Evolutionary conservation across 768 basidiomycete genomes (phyloP).

Genomic region (Porphyrellus cyaneotinctus): DNA sequence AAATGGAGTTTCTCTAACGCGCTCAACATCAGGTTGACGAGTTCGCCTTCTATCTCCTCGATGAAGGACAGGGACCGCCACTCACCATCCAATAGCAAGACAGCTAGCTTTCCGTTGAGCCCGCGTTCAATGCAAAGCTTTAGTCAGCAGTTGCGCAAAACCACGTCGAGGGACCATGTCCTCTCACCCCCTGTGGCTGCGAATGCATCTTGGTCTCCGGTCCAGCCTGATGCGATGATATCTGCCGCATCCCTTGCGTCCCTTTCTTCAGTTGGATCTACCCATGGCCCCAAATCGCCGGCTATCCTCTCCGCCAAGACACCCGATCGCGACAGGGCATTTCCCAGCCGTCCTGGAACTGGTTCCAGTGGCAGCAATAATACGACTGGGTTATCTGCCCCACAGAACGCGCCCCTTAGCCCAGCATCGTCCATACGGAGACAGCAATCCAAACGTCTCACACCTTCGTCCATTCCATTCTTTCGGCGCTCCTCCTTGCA

Average conservation of each 20-base stretch:
- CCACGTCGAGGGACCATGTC: slow-evolving; percentile 61
- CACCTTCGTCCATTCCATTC: slow-evolving; percentile 91
- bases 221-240: slow-evolving; percentile 71
- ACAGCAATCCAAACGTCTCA: slow-evolving; percentile 69
- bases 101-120: slow-evolving; percentile 57
- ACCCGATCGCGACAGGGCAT: slow-evolving; percentile 51
- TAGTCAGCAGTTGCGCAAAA: slow-evolving; percentile 64
- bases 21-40: slow-evolving; percentile 68
- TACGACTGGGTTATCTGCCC: slow-evolving; percentile 51
- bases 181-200: slow-evolving; percentile 40
- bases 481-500: slow-evolving; percentile 90
- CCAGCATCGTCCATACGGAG: slow-evolving; percentile 68
- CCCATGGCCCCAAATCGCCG: slow-evolving; percentile 45
- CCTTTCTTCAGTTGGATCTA: slow-evolving; percentile 68
- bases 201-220: slow-evolving; percentile 59
- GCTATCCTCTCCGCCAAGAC: slow-evolving; percentile 47
- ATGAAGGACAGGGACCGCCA: slow-evolving; percentile 41
- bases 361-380: slow-evolving; percentile 74
- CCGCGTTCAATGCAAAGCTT: slow-evolving; percentile 61
- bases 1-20: slow-evolving; percentile 95
- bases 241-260: slow-evolving; percentile 76
- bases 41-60: slow-evolving; percentile 59
- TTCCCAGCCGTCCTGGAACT: slow-evolving; percentile 66
- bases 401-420: slow-evolving; percentile 61
- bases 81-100: slow-evolving; percentile 35